Percentiles rank a stretch among this genome's conserved stretches.
Evolutionary conservation across 2,329 filamentous ascomycete species (phyloP).

Genomic region (Hymenoscyphus occultus): DNA sequence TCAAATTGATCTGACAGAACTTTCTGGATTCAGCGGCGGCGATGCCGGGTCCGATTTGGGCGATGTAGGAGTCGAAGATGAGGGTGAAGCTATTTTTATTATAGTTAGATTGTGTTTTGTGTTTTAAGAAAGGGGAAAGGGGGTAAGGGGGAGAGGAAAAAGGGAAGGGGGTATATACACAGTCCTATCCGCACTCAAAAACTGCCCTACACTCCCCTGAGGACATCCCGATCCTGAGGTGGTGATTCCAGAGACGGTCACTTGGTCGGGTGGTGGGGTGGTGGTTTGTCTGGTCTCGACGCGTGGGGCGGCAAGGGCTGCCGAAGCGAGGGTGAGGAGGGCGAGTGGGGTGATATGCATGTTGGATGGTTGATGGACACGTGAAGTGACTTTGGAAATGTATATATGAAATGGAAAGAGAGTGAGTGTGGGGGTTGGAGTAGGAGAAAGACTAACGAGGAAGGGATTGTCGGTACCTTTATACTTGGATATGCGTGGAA

Average conservation of each 20-base stretch:
- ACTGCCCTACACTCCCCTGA: slow-evolving; percentile 12
- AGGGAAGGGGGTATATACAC: slow-evolving; percentile 5
- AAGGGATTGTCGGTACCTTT: not conserved
- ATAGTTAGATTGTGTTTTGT: not conserved
- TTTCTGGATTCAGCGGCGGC: slow-evolving; percentile 10
- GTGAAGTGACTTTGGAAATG: too few relatives aligned
- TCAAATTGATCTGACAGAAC: slow-evolving; percentile 19
- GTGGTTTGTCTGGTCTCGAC: not conserved
- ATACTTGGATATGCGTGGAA: not conserved
- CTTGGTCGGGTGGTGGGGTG: slow-evolving; percentile 9
- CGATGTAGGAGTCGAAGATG: slow-evolving; percentile 15
- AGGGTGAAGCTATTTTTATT: slow-evolving; percentile 15
- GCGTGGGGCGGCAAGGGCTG: slow-evolving; percentile 8
- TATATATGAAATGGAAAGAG: not conserved
- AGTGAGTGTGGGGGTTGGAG: not conserved
- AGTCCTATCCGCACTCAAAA: slow-evolving; percentile 9
- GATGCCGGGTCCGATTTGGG: slow-evolving; percentile 12
- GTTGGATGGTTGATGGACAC: not conserved
- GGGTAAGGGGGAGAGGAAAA: not conserved
- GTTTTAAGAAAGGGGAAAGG: not conserved
- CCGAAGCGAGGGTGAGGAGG: slow-evolving; percentile 9
- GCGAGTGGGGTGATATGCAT: not conserved
- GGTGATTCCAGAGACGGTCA: slow-evolving; percentile 16
- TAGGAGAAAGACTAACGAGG: not conserved
- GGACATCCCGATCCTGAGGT: slow-evolving; percentile 18